Percentiles rank a stretch among this genome's conserved stretches.
Conservation (phyloP, 805 yeast genomes). For the Saccharomyces kudriavzevii region DNA sequence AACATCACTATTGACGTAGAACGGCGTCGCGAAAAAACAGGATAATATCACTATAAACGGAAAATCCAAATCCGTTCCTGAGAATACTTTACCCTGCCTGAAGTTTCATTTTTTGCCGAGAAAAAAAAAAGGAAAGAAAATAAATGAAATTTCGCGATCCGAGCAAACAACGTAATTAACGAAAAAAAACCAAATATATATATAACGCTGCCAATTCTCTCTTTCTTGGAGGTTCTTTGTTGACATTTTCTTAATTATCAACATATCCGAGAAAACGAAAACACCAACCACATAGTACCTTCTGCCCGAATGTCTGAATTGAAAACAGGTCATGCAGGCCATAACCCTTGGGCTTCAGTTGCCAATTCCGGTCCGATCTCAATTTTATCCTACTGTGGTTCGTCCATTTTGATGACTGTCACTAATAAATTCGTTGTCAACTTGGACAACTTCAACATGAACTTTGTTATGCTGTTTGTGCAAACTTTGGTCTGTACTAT, state of each 20-base stretch:
- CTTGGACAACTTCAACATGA: constrained; percentile 60
- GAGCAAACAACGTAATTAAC: not conserved
- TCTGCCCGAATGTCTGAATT: constrained; percentile 24
- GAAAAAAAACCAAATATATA: not conserved
- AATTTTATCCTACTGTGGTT: constrained; percentile 69
- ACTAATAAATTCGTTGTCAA: constrained; percentile 83
- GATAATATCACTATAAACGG: not conserved
- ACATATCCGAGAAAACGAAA: not conserved
- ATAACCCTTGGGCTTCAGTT: constrained; percentile 5
- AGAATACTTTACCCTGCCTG: not conserved
- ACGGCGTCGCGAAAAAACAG: not conserved
- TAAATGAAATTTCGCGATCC: not conserved
- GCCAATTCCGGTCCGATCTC: constrained; percentile 46
- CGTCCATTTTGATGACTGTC: constrained; percentile 90
- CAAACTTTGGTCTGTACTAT: constrained; percentile 76
- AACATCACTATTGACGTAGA: not conserved
- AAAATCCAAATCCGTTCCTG: not conserved
- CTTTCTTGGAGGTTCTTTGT: not conserved
- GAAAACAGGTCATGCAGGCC: constrained; percentile 15
- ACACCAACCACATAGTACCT: not conserved
- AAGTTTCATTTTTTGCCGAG: not conserved
- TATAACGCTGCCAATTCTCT: not conserved
- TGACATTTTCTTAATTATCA: not conserved
- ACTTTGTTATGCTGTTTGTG: constrained; percentile 77
- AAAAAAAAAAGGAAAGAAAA: not conserved